Conservation (phyloP, 2,329 filamentous ascomycete genomes). For the Penicillium palitans region DNA sequence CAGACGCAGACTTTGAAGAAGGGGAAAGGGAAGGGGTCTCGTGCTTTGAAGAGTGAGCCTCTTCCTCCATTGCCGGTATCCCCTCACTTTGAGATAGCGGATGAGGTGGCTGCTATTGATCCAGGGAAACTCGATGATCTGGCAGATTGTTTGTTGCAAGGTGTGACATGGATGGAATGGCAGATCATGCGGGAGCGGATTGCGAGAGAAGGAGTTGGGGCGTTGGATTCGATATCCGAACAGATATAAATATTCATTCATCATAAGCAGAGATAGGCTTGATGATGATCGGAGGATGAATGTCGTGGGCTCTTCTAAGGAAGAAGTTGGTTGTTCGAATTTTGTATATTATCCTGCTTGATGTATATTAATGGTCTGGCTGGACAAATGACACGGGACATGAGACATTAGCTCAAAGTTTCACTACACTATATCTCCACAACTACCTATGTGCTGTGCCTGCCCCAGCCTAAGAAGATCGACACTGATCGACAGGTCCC, state of each 20-base stretch:
- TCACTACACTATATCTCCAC: not conserved
- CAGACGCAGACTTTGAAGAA: slow-evolving; percentile 17
- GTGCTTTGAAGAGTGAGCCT: not conserved
- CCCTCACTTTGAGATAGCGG: not conserved
- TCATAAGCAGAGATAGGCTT: not conserved
- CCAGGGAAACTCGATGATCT: slow-evolving; percentile 74
- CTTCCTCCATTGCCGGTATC: not conserved
- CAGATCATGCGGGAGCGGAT: slow-evolving; percentile 47
- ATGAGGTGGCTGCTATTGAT: slow-evolving; percentile 11
- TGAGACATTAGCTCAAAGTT: not conserved
- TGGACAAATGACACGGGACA: not conserved
- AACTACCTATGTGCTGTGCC: not conserved
- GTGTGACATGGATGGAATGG: slow-evolving; percentile 75
- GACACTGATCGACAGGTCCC: slow-evolving; percentile 2
- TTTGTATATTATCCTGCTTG: not conserved
- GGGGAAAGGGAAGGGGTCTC: not conserved
- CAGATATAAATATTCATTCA: not conserved
- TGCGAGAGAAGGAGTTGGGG: slow-evolving; percentile 22
- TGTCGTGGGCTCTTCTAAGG: not conserved
- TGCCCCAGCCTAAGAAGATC: not conserved
- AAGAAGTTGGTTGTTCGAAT: not conserved
- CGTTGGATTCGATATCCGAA: slow-evolving; percentile 10
- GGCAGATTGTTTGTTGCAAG: slow-evolving; percentile 76
- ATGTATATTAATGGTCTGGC: not conserved
- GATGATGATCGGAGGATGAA: not conserved